phyloP scores from a whole-genome alignment of 2,329 filamentous ascomycete species.

The Cordyceps militaris region DNA sequence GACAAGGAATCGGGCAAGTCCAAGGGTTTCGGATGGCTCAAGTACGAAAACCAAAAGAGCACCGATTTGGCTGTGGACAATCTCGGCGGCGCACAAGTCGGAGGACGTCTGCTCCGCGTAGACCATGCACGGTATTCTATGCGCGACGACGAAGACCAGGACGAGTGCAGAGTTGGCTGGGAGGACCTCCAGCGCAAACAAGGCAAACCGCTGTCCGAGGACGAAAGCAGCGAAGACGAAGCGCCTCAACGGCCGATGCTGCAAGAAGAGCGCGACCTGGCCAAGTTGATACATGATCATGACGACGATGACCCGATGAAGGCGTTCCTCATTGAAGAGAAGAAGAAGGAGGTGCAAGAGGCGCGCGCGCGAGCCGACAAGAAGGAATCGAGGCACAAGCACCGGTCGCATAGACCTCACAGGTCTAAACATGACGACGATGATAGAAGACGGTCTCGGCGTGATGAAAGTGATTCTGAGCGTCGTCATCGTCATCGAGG shows the following conservation, averaged over 20 bases:
- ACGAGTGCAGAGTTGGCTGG: conserved; percentile 53
- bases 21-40: conserved; percentile 89
- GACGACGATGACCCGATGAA: conserved; percentile 99
- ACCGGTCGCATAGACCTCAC: conserved; percentile 40
- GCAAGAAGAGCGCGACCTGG: conserved; percentile 75
- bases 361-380: conserved; percentile 50
- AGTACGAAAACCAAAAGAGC: conserved; percentile 96
- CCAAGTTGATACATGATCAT: conserved; percentile 66
- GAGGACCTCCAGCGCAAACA: conserved; percentile 50
- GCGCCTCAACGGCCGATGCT: conserved; percentile 52
- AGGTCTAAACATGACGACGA: conserved; percentile 29
- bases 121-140: conserved; percentile 91
- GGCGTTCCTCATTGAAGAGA: conserved; percentile 78
- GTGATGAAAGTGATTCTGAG: conserved; percentile 1
- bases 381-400: conserved; percentile 41
- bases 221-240: conserved; percentile 40
- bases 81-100: conserved; percentile 74
- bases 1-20: conserved; percentile 97
- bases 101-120: conserved; percentile 74
- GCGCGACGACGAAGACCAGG: conserved; percentile 67
- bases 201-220: conserved; percentile 36
- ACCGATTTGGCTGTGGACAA: conserved; percentile 96
- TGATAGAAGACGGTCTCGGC: conserved; percentile 16
- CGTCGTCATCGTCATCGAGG: conserved; percentile 11
- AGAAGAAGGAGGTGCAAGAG: conserved; percentile 77